phyloP scores from a whole-genome alignment of 2,329 filamentous ascomycete species.

The Aspergillus cejpii region DNA sequence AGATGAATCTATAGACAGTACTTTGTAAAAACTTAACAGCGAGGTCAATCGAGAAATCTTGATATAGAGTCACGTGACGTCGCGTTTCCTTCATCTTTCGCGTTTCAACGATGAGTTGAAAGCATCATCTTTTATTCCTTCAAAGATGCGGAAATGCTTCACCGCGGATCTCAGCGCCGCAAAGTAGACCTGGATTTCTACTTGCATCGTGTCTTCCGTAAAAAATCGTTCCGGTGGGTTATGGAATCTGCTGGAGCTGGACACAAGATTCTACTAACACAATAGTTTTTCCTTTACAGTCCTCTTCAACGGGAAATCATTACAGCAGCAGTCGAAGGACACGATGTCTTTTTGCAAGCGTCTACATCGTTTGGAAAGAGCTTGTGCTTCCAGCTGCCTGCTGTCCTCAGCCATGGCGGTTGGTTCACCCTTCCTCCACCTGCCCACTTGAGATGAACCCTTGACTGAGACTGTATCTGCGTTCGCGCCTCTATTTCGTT shows the following conservation, averaged over 20 bases:
- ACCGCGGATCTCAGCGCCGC: slow-evolving; percentile 20
- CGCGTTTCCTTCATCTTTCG: slow-evolving; percentile 14
- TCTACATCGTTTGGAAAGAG: slow-evolving; percentile 74
- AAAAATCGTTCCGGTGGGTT: slow-evolving; percentile 61
- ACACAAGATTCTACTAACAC: slow-evolving; percentile 3
- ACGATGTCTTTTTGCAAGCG: slow-evolving; percentile 91
- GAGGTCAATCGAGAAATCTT: background rate
- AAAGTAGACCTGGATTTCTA: slow-evolving; percentile 64
- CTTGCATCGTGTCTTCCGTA: slow-evolving; percentile 65
- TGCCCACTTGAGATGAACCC: background rate
- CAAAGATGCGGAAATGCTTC: slow-evolving; percentile 28
- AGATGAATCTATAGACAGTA: too few species aligned
- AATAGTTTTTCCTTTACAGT: slow-evolving; percentile 40
- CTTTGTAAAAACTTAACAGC: too few species aligned
- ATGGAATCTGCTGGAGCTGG: background rate
- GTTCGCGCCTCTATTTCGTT: slow-evolving; percentile 13
- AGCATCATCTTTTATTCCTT: slow-evolving; percentile 3
- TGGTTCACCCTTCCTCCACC: slow-evolving; percentile 34
- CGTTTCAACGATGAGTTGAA: too few species aligned
- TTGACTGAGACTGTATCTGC: slow-evolving; percentile 7
- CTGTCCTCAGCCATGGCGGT: slow-evolving; percentile 81
- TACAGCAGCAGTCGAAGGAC: slow-evolving; percentile 66
- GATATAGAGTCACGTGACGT: slow-evolving; percentile 21
- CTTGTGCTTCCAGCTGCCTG: slow-evolving; percentile 85
- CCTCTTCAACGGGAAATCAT: slow-evolving; percentile 86